Evolutionary conservation across 108 stramenopile genomes (phyloP).

Genomic region (Nitzschia inconspicua): DNA sequence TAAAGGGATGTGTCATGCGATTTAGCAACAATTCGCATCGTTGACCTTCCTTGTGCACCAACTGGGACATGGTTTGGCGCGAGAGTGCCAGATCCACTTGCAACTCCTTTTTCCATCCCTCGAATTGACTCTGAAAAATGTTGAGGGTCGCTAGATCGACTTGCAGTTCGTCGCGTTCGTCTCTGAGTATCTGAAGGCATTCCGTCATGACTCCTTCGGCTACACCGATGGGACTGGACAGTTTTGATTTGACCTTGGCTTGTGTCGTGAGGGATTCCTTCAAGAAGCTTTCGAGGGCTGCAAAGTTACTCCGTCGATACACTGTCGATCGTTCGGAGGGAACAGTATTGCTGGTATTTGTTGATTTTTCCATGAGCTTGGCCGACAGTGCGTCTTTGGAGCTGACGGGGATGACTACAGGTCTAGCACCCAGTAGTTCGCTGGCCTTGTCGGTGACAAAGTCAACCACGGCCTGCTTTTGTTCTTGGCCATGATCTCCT

Average conservation of each 20-base stretch:
- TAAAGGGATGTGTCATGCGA: conserved; percentile 28
- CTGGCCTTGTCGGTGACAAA: conserved; percentile 74
- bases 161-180: conserved; percentile 47
- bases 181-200: conserved; percentile 44
- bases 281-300: conserved; percentile 58
- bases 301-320: conserved; percentile 69
- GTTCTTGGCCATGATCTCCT: conserved; percentile 54
- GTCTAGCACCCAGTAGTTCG: conserved; percentile 67
- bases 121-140: conserved; percentile 56
- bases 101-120: conserved; percentile 69
- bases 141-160: conserved; percentile 66
- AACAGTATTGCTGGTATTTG: neutral
- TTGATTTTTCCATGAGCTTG: conserved; percentile 39
- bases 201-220: conserved; percentile 62
- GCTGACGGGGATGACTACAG: conserved; percentile 70
- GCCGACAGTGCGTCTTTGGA: conserved; percentile 66
- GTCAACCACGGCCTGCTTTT: conserved; percentile 61
- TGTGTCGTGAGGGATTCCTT: conserved; percentile 66
- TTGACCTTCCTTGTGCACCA: conserved; percentile 32
- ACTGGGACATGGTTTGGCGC: conserved; percentile 20
- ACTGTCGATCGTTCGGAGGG: conserved; percentile 11
- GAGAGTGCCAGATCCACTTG: conserved; percentile 35
- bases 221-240: conserved; percentile 76
- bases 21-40: conserved; percentile 24
- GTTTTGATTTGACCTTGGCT: conserved; percentile 71